Evolutionary conservation across 139 green algal genomes (phyloP), one percentile per base, ranked within the genome.

Genomic region (Auxenochlorella protothecoides): DNA sequence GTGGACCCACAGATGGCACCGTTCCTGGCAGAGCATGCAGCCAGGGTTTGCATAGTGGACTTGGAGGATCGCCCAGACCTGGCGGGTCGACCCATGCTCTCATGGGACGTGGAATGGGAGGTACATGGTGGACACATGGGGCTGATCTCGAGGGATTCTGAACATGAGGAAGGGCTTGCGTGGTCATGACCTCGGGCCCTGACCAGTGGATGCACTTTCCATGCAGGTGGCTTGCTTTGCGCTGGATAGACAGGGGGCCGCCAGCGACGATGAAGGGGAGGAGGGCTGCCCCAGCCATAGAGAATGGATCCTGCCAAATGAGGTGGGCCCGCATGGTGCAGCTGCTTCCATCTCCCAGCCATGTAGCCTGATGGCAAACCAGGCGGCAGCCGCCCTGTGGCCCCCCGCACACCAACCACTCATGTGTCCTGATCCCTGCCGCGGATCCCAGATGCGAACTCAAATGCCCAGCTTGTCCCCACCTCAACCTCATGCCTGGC

Each of bases 191-290:
- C 61, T 12, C 56, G 66, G 4, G 7, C 10, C 9, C 6, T 0
- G 5, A 61, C 52, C 27, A 44, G 27, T 44, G 27, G 27, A 44
- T 44, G 27, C 27, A 44, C 63, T 78, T 60, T 62, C 66, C 12
- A 15, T 78, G 51, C 65, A 72, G 53, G 65, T 83, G 0, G 52
- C 65, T 7, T 76, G 79, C 15, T 85, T 65, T 27, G 80, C 88
- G 80, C 85, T 94, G 15, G 84, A 79, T 67, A 79, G 84, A 2
- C 85, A 92, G 60, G 85, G 71, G 2, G 68, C 87, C 15, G 86
- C 76, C 16, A 88, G 93, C n/a, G 89, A 89, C 63, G 85, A 97
- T 53, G 89, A 93, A 53, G 86, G 80, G 0, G 86, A 93, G 63
- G 88, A 92, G 3, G 80, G 85, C 53, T 69, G 85, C 12, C 78